phyloP scores from a whole-genome alignment of 306 rosid genomes.

The Cercis canadensis region DNA sequence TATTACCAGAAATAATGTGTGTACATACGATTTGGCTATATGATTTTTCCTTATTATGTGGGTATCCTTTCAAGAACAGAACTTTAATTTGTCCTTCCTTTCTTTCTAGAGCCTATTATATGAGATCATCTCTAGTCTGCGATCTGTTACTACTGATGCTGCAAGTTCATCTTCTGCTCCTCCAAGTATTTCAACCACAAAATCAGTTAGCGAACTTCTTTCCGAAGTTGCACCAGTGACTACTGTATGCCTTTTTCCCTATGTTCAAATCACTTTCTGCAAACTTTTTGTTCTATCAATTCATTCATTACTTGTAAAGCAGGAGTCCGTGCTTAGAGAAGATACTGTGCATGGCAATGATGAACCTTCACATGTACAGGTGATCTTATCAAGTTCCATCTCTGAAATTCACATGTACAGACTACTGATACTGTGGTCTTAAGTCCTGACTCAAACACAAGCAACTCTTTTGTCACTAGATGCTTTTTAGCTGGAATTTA shows the following conservation, averaged over 20 bases:
- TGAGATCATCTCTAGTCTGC: slow-evolving; percentile 74
- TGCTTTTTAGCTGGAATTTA: slow-evolving; percentile 1
- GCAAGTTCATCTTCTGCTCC: slow-evolving; percentile 89
- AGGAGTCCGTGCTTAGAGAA: slow-evolving; percentile 58
- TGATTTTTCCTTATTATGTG: slow-evolving; percentile 24
- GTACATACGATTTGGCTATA: not conserved
- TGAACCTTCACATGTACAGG: slow-evolving; percentile 63
- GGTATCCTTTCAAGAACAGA: slow-evolving; percentile 18
- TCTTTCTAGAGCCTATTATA: slow-evolving; percentile 64
- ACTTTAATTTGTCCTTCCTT: slow-evolving; percentile 28
- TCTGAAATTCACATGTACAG: slow-evolving; percentile 29
- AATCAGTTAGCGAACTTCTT: slow-evolving; percentile 62
- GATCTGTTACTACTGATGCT: slow-evolving; percentile 56
- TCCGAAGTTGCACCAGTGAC: slow-evolving; percentile 59
- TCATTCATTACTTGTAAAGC: slow-evolving; percentile 38
- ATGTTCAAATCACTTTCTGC: slow-evolving; percentile 9
- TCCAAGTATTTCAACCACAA: slow-evolving; percentile 49
- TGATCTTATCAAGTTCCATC: slow-evolving; percentile 46
- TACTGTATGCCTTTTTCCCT: slow-evolving; percentile 34
- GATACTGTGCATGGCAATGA: slow-evolving; percentile 31
- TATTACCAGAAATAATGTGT: not conserved
- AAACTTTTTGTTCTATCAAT: slow-evolving; percentile 28
- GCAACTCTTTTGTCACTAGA: not conserved
- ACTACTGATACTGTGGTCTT: not conserved
- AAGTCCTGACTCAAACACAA: not conserved